Percentiles rank a stretch among this genome's conserved stretches.
phyloP scores from a whole-genome alignment of 495 filamentous ascomycete species.

The Cladorrhinum samala region DNA sequence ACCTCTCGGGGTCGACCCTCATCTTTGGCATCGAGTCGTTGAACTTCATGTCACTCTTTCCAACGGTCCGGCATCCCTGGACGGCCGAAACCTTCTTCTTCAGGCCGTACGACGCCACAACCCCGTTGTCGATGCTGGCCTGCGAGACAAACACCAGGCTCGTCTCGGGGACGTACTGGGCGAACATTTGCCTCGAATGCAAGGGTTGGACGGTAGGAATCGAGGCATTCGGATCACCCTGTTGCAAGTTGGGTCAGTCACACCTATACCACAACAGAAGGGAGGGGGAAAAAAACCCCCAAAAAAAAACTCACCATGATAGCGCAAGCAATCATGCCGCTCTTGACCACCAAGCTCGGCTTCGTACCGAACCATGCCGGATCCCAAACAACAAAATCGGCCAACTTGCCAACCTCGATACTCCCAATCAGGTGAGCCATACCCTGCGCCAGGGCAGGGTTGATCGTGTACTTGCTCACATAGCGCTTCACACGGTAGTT shows the following conservation, averaged over 20 bases:
- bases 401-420: slow-evolving; percentile 84
- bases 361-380: slow-evolving; percentile 85
- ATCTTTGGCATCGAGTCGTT: slow-evolving; percentile 86
- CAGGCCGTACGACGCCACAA: slow-evolving; percentile 64
- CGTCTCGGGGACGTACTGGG: slow-evolving; percentile 59
- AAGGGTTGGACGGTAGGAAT: slow-evolving; percentile 89
- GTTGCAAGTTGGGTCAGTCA: not conserved
- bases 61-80: slow-evolving; percentile 67
- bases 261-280: not conserved
- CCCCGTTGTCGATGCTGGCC: slow-evolving; percentile 58
- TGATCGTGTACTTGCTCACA: slow-evolving; percentile 95
- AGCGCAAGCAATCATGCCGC: slow-evolving; percentile 78
- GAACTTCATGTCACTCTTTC: slow-evolving; percentile 91
- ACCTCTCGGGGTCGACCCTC: slow-evolving; percentile 90
- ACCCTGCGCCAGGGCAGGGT: slow-evolving; percentile 89
- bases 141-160: slow-evolving; percentile 82
- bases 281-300: too few relatives aligned
- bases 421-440: slow-evolving; percentile 87
- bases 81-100: slow-evolving; percentile 79
- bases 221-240: slow-evolving; percentile 91
- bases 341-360: slow-evolving; percentile 77
- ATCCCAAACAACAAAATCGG: slow-evolving; percentile 87
- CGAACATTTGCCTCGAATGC: slow-evolving; percentile 84
- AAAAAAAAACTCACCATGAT: slow-evolving; percentile 61
- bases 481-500: slow-evolving; percentile 94